Base-by-base conservation (phyloP, 129 eudicot genomes). In the Smallanthus sonchifolius region DNA sequence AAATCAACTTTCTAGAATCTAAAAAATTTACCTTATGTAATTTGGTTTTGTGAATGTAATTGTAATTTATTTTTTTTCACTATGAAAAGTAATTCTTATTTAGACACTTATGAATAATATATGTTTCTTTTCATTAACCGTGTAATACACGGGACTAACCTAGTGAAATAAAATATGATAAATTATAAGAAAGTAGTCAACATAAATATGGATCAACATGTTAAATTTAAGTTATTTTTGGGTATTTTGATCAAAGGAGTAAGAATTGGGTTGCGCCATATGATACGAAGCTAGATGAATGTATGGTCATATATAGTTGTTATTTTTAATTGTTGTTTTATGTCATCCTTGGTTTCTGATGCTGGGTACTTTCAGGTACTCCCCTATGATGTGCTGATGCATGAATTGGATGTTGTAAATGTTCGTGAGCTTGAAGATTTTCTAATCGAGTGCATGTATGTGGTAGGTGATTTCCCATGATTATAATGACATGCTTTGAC, bases 391-490 rank as follows among this genome's bases (percentile, higher is more conserved):
- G 76, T 82, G 75, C 79, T 93, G 69, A 90, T 93, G 89, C 87
- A 79, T 69, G 96, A 93, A 85, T 80, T 93, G 87, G 96, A 93
- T 70, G 91, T 93, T 35, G 72, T 84, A 55, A 93, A 90, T 87
- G 98, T 93, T 8, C 96, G 92, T 10, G 96, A 90, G 77, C 92
- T 93, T 70, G 98, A 93, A 84, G 96, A 93, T 81, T 93, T 93
- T 71, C 92, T 93, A 34, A 93, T 93, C 54, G 92, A 93, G 92
- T 93, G 98, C 87, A 93, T 93, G 96, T 93, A 93, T 79, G 92
- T 88, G 98, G 98, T 92, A 87, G 49, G 98, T 89, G 32, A 60
- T 74, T 60, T 69, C 34, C 44, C 10, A 66, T 34, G 16, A 4
- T 60, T 13, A 15, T 10, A 48, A 4, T 65, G 65, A 7, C 35